These are phyloP conservation scores for Cyberlindnera sargentensis DNA, from an alignment of 805 yeast genomes.

Conservation along the genomic window DNA sequence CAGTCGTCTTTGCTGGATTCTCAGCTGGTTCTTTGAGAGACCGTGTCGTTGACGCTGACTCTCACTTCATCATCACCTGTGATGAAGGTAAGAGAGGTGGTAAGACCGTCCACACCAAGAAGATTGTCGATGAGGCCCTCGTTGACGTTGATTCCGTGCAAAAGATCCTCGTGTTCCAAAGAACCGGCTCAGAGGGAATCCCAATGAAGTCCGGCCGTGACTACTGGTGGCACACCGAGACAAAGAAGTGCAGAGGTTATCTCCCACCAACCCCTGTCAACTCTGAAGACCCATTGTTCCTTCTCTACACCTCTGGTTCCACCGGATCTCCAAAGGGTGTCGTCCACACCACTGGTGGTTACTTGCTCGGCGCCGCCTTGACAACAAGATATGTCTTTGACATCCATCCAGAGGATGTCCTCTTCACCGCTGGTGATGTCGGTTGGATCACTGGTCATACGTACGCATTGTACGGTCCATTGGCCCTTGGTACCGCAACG, in stretches of 20 bases:
- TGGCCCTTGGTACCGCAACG: slow-evolving; percentile 80
- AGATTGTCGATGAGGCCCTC: slow-evolving; percentile 92
- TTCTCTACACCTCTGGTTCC: slow-evolving; percentile 95
- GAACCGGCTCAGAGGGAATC: slow-evolving; percentile 73
- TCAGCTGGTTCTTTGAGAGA: slow-evolving; percentile 88
- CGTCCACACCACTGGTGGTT: slow-evolving; percentile 92
- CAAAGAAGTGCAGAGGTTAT: slow-evolving; percentile 74
- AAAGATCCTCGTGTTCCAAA: slow-evolving; percentile 79
- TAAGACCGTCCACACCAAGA: slow-evolving; percentile 84
- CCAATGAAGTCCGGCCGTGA: slow-evolving; percentile 79
- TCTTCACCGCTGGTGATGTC: slow-evolving; percentile 97
- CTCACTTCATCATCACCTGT: slow-evolving; percentile 82
- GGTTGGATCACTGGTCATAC: slow-evolving; percentile 99
- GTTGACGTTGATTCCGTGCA: slow-evolving; percentile 63
- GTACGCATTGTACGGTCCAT: slow-evolving; percentile 91
- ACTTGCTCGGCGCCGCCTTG: slow-evolving; percentile 83
- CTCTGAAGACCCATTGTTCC: slow-evolving; percentile 91
- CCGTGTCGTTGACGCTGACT: slow-evolving; percentile 82
- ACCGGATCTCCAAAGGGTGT: slow-evolving; percentile 99
- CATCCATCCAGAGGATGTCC: slow-evolving; percentile 76
- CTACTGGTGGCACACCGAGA: slow-evolving; percentile 93
- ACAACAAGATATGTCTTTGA: slow-evolving; percentile 93
- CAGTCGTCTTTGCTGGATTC: slow-evolving; percentile 96
- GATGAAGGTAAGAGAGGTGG: slow-evolving; percentile 97
- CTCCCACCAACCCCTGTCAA: slow-evolving; percentile 81